These are phyloP conservation scores for Magnolia changhungtana DNA, from an alignment of 164 flowering plant species.

Conservation along the genomic window DNA sequence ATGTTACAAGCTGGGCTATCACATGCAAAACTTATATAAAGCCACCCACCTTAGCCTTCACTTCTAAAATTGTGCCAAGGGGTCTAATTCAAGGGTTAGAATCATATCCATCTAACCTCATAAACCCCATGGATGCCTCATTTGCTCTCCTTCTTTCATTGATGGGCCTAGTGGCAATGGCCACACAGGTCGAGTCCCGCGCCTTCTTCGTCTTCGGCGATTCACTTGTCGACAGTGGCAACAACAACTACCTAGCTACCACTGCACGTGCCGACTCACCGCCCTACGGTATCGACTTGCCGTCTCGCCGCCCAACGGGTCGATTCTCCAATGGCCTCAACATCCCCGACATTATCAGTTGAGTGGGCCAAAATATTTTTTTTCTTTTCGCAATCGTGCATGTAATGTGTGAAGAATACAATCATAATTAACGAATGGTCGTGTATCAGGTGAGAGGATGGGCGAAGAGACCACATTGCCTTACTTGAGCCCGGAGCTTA, in stretches of 20 bases:
- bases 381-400: too few relatives aligned
- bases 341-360: conserved; percentile 71
- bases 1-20: neutral
- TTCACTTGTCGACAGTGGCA: conserved; percentile 70
- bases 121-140: neutral
- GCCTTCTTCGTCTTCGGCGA: conserved; percentile 80
- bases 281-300: conserved; percentile 72
- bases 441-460: conserved; percentile 40
- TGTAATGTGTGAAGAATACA: neutral
- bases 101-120: neutral
- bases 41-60: neutral
- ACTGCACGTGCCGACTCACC: conserved; percentile 65
- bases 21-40: neutral
- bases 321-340: conserved; percentile 76
- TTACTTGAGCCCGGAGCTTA: conserved; percentile 51
- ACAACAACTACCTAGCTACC: conserved; percentile 65
- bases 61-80: neutral
- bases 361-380: neutral
- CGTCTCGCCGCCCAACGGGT: conserved; percentile 58
- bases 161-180: neutral
- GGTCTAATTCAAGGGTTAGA: neutral
- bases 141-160: conserved; percentile 3
- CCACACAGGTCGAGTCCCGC: conserved; percentile 21
- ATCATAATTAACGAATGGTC: neutral
- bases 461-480: conserved; percentile 53